Evolutionary conservation across 805 yeast species (phyloP).

Genomic region (Kazachstania bromeliacearum): DNA sequence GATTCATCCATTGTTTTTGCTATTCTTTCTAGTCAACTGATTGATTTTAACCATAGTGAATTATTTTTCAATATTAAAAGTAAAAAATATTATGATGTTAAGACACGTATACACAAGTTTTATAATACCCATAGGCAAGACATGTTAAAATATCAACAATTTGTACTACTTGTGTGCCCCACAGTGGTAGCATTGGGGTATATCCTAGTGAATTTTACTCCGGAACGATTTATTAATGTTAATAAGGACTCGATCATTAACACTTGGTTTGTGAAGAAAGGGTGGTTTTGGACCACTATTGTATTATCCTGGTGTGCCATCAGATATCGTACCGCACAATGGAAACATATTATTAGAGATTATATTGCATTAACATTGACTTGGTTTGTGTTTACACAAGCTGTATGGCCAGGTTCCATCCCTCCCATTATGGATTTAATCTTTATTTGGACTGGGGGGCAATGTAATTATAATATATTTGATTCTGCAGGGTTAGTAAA

Average conservation of each 20-base stretch:
- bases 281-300: conserved; percentile 84
- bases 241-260: conserved; percentile 66
- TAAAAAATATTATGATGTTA: no score
- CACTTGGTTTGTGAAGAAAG: conserved; percentile 68
- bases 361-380: conserved; percentile 54
- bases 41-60: no score
- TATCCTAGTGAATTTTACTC: conserved; percentile 23
- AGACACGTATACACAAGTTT: no score
- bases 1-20: neutral
- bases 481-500: conserved; percentile 5
- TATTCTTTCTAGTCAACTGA: no score
- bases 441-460: conserved; percentile 75
- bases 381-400: conserved; percentile 82
- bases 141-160: no score
- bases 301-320: conserved; percentile 25
- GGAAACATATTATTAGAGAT: conserved; percentile 16
- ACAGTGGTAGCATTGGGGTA: conserved; percentile 43
- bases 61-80: no score
- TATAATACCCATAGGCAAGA: no score
- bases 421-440: conserved; percentile 80
- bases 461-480: conserved; percentile 36
- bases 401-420: conserved; percentile 40
- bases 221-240: conserved; percentile 2
- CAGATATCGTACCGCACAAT: conserved; percentile 7
- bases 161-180: conserved; percentile 29